Base-by-base conservation (phyloP, 345 rosid genomes). In the Draba incana region DNA sequence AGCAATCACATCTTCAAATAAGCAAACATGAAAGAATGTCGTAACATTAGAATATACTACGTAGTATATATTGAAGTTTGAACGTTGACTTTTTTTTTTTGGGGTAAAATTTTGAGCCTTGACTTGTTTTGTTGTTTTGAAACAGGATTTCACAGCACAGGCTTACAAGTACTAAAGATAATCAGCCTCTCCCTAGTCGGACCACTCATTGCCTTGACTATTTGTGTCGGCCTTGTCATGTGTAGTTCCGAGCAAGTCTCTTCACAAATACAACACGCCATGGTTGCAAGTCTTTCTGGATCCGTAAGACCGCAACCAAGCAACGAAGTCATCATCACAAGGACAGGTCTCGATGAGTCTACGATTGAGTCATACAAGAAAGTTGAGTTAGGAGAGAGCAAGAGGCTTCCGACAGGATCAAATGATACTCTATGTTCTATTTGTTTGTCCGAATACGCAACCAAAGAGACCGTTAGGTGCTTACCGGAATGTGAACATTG, bases 401-500 rank as follows among this genome's bases (percentile, higher is more conserved):
- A 72, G 76, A 69, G 90, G 24, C 67, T 89, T 4, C 88, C 92
- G 0, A 51, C 77, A 62, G 85, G 89, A 15, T 83, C 76, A 3
- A 85, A 81, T 50, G 80, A 75, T 54, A 69, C 31, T 75, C 54
- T 75, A n/a, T 89, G 96, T 62, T 57, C 88, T 16, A 89, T 89
- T 48, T 89, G 92, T 79, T 78, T 89, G 64, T 76, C 88, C 0
- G 96, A 89, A 59, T 86, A 85, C 66, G 51, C 62, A 37, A 76
- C 70, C 74, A 81, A 81, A 45, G 92, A 87, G 50, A 73, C 77
- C 3, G 47, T 87, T 39, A 81, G 84, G 59, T 84, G 82, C 38
- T 79, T 87, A 66, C 94, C 96, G 0, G 82, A 80, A 65, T 87
- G 98, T 66, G 69, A 77, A 4, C 96, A 89, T 71, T 84, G 88